phyloP scores from a whole-genome alignment of 2,329 filamentous ascomycete genomes.

The Atkinsonella hypoxylon region DNA sequence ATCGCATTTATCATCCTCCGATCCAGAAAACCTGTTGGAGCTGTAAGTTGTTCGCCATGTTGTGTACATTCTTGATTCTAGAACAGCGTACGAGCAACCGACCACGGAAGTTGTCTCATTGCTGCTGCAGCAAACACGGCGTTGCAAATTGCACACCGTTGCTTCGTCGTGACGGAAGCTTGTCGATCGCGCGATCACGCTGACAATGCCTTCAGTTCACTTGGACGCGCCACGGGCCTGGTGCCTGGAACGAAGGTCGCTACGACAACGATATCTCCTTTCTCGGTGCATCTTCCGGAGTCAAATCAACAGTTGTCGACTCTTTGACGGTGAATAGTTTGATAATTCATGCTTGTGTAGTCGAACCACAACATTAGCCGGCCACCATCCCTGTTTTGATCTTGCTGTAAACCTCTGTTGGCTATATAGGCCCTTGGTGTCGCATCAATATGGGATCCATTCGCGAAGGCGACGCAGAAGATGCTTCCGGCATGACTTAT shows the following conservation, averaged over 20 bases:
- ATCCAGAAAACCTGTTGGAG: slow-evolving; percentile 16
- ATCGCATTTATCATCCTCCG: slow-evolving; percentile 33
- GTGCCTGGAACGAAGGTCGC: slow-evolving; percentile 3
- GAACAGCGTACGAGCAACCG: slow-evolving; percentile 6
- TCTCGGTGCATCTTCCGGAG: no score
- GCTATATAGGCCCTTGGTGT: not conserved
- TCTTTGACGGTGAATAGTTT: not conserved
- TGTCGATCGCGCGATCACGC: slow-evolving; percentile 5
- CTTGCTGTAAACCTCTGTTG: not conserved
- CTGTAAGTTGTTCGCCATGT: slow-evolving; percentile 23
- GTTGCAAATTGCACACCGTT: slow-evolving; percentile 3
- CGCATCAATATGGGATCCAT: slow-evolving; percentile 18
- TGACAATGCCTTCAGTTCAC: slow-evolving; percentile 12
- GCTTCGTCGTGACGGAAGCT: slow-evolving; percentile 5
- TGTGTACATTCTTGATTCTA: not conserved
- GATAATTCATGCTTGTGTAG: not conserved
- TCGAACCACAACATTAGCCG: not conserved
- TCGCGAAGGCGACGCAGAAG: slow-evolving; percentile 24
- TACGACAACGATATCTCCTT: not conserved
- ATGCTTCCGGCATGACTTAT: slow-evolving; percentile 29
- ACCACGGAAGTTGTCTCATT: slow-evolving; percentile 4
- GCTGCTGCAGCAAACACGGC: slow-evolving; percentile 4
- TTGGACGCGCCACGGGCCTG: slow-evolving; percentile 5
- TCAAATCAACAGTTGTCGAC: not conserved
- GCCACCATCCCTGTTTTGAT: not conserved